Percentiles rank a stretch among this genome's conserved stretches.
These are phyloP conservation scores for Clitoria ternatea DNA, from an alignment of 306 rosid species.

Conservation along the genomic window DNA sequence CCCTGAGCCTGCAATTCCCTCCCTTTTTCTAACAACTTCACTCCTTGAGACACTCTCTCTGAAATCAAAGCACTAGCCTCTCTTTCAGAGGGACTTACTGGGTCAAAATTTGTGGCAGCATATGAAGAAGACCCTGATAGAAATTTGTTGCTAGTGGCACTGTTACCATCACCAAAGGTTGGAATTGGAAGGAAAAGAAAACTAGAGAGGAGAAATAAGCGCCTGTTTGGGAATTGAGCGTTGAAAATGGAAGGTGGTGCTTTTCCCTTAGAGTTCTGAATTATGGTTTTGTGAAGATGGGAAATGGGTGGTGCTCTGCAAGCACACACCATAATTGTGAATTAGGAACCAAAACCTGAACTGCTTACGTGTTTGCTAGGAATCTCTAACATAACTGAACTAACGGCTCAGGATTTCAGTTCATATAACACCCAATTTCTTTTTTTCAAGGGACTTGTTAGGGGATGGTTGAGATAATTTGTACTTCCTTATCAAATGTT, in stretches of 20 bases:
- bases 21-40: conserved; percentile 69
- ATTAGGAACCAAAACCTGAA: conserved; percentile 20
- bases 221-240: conserved; percentile 38
- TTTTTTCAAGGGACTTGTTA: background rate
- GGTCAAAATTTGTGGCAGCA: conserved; percentile 44
- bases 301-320: conserved; percentile 41
- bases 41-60: conserved; percentile 52
- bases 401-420: background rate
- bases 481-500: conserved; percentile 5
- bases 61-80: conserved; percentile 50
- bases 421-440: background rate
- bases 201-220: conserved; percentile 46
- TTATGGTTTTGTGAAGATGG: conserved; percentile 27
- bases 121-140: conserved; percentile 24
- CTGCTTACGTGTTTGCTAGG: background rate
- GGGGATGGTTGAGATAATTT: conserved; percentile 19
- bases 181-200: conserved; percentile 41
- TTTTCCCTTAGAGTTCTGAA: conserved; percentile 14
- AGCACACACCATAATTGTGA: conserved; percentile 40
- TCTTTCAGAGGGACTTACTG: conserved; percentile 46
- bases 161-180: conserved; percentile 7
- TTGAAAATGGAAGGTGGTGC: conserved; percentile 19
- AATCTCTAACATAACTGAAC: background rate
- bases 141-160: background rate
- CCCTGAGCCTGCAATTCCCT: conserved; percentile 67